A percentile compares a stretch with the other conserved stretches of the same genome.
Conservation (phyloP, 352 stramenopile species). For the Pythium aphanidermatum region DNA sequence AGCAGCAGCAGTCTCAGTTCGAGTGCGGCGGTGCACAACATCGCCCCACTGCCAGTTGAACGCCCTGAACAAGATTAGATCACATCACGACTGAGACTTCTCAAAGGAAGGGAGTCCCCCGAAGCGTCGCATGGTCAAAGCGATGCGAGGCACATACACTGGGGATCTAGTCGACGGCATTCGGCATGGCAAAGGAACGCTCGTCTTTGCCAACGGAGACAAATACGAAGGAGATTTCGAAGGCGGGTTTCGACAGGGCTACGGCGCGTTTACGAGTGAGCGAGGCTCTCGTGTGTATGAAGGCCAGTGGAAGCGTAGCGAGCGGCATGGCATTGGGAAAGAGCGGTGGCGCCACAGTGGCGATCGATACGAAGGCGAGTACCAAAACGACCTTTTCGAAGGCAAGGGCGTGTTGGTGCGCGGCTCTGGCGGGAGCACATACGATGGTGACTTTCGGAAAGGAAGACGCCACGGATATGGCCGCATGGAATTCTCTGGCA, state of each 20-base stretch:
- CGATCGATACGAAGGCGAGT: slow-evolving; percentile 65
- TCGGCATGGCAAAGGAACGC: slow-evolving; percentile 38
- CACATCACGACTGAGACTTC: neutral
- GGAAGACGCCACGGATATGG: slow-evolving; percentile 47
- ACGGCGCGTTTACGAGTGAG: slow-evolving; percentile 48
- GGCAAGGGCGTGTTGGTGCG: slow-evolving; percentile 40
- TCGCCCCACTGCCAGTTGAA: too few relatives aligned
- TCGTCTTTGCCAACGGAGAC: slow-evolving; percentile 63
- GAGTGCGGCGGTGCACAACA: neutral
- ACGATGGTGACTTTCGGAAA: slow-evolving; percentile 52
- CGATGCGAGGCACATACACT: slow-evolving; percentile 46
- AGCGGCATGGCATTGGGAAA: slow-evolving; percentile 47
- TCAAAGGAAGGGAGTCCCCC: neutral
- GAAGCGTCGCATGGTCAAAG: neutral
- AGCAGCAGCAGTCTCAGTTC: neutral
- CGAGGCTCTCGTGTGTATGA: slow-evolving; percentile 45
- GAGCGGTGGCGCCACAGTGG: slow-evolving; percentile 44
- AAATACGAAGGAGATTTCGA: slow-evolving; percentile 59
- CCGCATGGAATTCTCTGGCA: slow-evolving; percentile 50
- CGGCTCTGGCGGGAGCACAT: slow-evolving; percentile 37
- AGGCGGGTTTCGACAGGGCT: slow-evolving; percentile 50
- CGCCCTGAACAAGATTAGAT: too few relatives aligned
- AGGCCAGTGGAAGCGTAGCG: slow-evolving; percentile 48
- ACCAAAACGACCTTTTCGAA: slow-evolving; percentile 45
- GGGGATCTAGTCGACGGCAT: slow-evolving; percentile 52